Conservation (phyloP, 2,329 filamentous ascomycete genomes). For the Juglanconis oblonga region DNA sequence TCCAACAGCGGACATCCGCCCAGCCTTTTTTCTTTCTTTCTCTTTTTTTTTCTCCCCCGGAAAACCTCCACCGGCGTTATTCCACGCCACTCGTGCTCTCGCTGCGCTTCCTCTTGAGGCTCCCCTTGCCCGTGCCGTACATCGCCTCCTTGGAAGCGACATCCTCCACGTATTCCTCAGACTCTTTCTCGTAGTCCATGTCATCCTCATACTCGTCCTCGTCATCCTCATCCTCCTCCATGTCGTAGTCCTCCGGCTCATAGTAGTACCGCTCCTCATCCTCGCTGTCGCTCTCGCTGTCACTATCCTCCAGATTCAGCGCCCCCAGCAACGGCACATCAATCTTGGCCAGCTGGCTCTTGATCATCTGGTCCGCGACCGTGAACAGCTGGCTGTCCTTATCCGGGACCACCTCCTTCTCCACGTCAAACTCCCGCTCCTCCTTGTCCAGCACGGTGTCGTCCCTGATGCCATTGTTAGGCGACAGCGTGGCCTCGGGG, state of each 20-base stretch:
- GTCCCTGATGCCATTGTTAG: slow-evolving; percentile 24
- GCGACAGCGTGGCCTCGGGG: slow-evolving; percentile 32
- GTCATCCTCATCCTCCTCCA: slow-evolving; percentile 22
- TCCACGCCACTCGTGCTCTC: slow-evolving; percentile 14
- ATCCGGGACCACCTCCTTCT: slow-evolving; percentile 36
- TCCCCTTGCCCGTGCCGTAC: slow-evolving; percentile 21
- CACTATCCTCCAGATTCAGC: slow-evolving; percentile 42
- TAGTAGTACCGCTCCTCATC: slow-evolving; percentile 27
- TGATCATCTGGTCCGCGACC: slow-evolving; percentile 46
- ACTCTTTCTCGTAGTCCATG: slow-evolving; percentile 26
- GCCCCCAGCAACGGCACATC: slow-evolving; percentile 45
- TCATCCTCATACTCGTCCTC: slow-evolving; percentile 27
- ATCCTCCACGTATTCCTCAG: slow-evolving; percentile 24
- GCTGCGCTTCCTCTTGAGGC: slow-evolving; percentile 18
- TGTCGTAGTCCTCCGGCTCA: slow-evolving; percentile 24
- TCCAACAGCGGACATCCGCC: too few relatives aligned
- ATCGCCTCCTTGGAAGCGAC: slow-evolving; percentile 21
- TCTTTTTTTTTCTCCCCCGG: too few relatives aligned
- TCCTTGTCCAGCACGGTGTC: slow-evolving; percentile 33
- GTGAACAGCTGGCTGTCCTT: slow-evolving; percentile 41
- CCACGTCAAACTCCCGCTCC: slow-evolving; percentile 40
- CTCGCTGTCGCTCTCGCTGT: slow-evolving; percentile 38
- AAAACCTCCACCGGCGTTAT: background rate
- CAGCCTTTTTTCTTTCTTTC: too few relatives aligned
- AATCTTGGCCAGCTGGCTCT: slow-evolving; percentile 43